Evolutionary conservation across 1,139 yeast species (phyloP).

Genomic region (Debaryomyces udenii): DNA sequence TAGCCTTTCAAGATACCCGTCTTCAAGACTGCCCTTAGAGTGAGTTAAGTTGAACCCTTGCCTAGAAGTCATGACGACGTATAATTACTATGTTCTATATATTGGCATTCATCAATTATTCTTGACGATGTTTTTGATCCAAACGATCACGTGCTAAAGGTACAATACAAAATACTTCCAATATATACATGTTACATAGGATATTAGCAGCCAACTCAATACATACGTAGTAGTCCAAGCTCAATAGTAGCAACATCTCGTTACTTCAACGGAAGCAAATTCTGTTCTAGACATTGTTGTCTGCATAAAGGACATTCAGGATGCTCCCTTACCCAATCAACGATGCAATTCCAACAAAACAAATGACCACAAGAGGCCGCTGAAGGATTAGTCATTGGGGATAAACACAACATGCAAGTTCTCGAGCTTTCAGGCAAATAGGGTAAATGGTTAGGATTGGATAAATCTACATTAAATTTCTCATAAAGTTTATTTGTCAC

Average conservation of each 20-base stretch:
- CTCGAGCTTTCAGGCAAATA: constrained; percentile 74
- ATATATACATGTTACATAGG: not conserved
- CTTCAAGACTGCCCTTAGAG: constrained; percentile 19
- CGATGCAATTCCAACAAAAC: constrained; percentile 90
- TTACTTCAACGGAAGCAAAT: constrained; percentile 66
- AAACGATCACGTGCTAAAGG: not conserved
- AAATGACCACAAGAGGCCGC: constrained; percentile 91
- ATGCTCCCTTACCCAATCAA: constrained; percentile 86
- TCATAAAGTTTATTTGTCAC: constrained; percentile 14
- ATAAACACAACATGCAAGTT: constrained; percentile 80
- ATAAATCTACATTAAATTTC: constrained; percentile 46
- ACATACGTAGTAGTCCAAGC: too few relatives aligned
- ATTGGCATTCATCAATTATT: not conserved
- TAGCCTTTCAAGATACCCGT: constrained; percentile 18
- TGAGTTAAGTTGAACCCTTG: constrained; percentile 23
- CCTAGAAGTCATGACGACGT: constrained; percentile 9
- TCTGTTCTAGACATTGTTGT: constrained; percentile 72
- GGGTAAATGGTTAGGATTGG: constrained; percentile 59
- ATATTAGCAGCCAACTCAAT: too few relatives aligned
- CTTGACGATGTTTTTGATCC: not conserved
- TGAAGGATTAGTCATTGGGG: constrained; percentile 79
- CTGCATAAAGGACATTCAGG: constrained; percentile 94
- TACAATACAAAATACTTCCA: too few relatives aligned
- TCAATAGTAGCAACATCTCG: too few relatives aligned
- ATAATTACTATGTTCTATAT: too few relatives aligned